Percentiles rank a stretch among this genome's conserved stretches.
phyloP scores from a whole-genome alignment of 345 rosid genomes.

The Litchi chinensis region DNA sequence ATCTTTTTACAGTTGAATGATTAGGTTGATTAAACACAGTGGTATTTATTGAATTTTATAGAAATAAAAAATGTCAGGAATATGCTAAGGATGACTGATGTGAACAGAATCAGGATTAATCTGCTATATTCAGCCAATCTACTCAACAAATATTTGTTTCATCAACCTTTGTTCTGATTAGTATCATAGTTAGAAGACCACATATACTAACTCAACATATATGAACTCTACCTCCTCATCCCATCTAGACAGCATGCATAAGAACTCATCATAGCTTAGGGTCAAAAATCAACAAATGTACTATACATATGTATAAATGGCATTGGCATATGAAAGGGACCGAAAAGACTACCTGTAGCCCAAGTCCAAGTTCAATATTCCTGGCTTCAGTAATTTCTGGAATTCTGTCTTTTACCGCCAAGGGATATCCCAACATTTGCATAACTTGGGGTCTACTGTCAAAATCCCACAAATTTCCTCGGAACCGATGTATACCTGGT shows the following conservation, averaged over 20 bases:
- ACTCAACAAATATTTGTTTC: not conserved
- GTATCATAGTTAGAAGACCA: not conserved
- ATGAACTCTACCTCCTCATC: not conserved
- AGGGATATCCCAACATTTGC: slow-evolving; percentile 79
- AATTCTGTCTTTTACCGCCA: slow-evolving; percentile 64
- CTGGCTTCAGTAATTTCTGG: slow-evolving; percentile 91
- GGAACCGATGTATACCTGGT: slow-evolving; percentile 96
- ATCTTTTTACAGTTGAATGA: not conserved
- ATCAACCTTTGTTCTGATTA: not conserved
- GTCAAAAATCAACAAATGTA: not conserved
- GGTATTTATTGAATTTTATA: not conserved
- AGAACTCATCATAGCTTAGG: not conserved
- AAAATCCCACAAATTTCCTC: slow-evolving; percentile 96
- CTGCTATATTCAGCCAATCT: not conserved
- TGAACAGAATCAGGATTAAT: not conserved
- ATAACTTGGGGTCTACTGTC: slow-evolving; percentile 80
- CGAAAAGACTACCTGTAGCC: slow-evolving; percentile 68
- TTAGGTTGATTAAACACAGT: not conserved
- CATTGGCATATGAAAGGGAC: not conserved
- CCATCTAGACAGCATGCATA: not conserved
- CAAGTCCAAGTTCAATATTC: slow-evolving; percentile 93
- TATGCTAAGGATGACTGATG: too few species aligned
- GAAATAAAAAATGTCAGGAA: not conserved
- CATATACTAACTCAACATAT: not conserved
- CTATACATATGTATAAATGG: not conserved